Evolutionary conservation across 306 rosid species (phyloP), one percentile per base, ranked within the genome.

Genomic region (Vigna unguiculata): DNA sequence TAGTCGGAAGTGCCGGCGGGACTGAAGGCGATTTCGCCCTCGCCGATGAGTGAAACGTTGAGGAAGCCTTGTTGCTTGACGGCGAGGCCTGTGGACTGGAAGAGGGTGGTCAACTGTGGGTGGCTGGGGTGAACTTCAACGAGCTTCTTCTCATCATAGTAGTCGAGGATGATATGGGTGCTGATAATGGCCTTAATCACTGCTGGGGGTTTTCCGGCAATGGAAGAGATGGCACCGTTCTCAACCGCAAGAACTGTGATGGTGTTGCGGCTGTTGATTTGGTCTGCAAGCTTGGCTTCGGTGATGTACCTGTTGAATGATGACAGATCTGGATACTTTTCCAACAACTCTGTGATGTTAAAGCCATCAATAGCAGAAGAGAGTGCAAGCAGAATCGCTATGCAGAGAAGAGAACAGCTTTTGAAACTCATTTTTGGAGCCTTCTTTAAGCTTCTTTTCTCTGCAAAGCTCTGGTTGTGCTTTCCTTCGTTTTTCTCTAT

Each of bases 1-100:
- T 3, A 16, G 19, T 76, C 47, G 0, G 51, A 0, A 0, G 71
- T 21, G 1, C 9, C 89, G 2, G 88, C 88, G 0, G 93, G 85
- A 2, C 90, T 90, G 16, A 93, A 91, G 34, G 85, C 78, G 2
- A 89, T 59, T 30, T 81, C 85, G 0, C 91, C 91, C 25, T 86
- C 90, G 4, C 83, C 85, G 3, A 84, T 0, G 0, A 75, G 36
- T 0, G 51, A 24, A 7, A 84, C 86, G 36, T 74, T 80, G 69
- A 93, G 0, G 77, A 86, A 88, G 0, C 98, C 97, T 53, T 88
- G 85, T 0, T 71, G 62, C 30, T 55, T 22, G 0, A 0, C 7
- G 10, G 98, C 93, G 0, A 25, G 1, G 6, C 97, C 95, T 12
- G 86, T 71, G 46, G 93, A 6, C 13, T 93, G 95, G 77, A 60